Percentiles rank a stretch among this genome's conserved stretches.
Evolutionary conservation across 129 eudicot genomes (phyloP).

Genomic region (Erigeron canadensis): DNA sequence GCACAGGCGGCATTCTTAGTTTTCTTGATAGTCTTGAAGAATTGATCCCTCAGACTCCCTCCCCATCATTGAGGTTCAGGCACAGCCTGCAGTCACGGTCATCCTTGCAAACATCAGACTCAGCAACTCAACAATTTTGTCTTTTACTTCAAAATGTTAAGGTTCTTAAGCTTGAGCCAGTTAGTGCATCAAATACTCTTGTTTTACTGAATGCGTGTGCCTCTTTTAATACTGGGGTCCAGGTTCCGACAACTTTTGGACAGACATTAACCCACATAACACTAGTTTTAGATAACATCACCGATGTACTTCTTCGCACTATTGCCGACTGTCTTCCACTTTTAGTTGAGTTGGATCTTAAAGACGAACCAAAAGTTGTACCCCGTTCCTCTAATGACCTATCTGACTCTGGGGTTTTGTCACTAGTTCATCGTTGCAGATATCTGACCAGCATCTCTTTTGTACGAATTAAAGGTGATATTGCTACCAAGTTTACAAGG

Average conservation of each 20-base stretch:
- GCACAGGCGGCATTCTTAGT: not conserved
- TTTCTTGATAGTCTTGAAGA: too few relatives aligned
- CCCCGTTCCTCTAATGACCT: conserved; percentile 36
- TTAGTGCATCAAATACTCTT: conserved; percentile 28
- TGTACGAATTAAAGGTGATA: conserved; percentile 36
- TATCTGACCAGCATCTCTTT: conserved; percentile 55
- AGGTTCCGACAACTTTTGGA: conserved; percentile 1
- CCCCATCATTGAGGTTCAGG: too few relatives aligned
- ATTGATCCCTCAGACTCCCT: too few relatives aligned
- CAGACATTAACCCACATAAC: conserved; percentile 45
- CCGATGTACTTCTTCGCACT: conserved; percentile 37
- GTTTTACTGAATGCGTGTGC: conserved; percentile 9
- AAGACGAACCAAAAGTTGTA: conserved; percentile 49
- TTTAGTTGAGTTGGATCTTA: conserved; percentile 61
- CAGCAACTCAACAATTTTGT: conserved; percentile 8
- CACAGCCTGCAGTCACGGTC: too few relatives aligned
- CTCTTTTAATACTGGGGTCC: not conserved
- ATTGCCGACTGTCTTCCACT: conserved; percentile 46
- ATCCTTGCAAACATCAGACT: too few relatives aligned
- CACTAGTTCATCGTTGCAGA: conserved; percentile 34
- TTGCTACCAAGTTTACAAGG: conserved; percentile 33
- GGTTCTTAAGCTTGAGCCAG: conserved; percentile 50
- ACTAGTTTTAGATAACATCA: conserved; percentile 51
- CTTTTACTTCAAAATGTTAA: conserved; percentile 50
- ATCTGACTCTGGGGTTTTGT: conserved; percentile 52